Conservation (phyloP, 768 basidiomycete species). For the Amanita muscaria region DNA sequence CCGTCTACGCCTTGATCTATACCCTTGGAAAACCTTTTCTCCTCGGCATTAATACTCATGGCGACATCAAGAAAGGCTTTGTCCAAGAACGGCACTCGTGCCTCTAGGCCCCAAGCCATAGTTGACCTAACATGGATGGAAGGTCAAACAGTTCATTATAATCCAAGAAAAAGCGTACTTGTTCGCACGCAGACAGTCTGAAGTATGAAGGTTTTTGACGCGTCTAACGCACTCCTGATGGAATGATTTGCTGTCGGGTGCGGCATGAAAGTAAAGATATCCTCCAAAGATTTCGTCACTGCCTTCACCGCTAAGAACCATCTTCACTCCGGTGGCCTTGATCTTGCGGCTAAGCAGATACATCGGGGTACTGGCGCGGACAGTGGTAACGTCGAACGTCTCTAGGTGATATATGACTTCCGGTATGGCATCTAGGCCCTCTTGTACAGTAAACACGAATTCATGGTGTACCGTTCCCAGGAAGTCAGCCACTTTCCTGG, state of each 20-base stretch:
- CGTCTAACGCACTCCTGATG: constrained; percentile 93
- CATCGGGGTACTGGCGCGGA: constrained; percentile 97
- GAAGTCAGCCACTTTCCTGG: constrained; percentile 86
- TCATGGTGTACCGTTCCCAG: constrained; percentile 95
- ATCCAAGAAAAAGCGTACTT: constrained; percentile 48
- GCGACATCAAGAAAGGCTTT: constrained; percentile 90
- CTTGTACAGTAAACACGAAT: constrained; percentile 96
- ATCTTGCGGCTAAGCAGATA: constrained; percentile 96
- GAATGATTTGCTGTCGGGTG: constrained; percentile 80
- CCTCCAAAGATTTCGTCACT: constrained; percentile 97
- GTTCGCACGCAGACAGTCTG: constrained; percentile 97
- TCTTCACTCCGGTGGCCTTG: constrained; percentile 99
- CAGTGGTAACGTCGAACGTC: constrained; percentile 98
- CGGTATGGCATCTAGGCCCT: constrained; percentile 93
- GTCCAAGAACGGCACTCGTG: constrained; percentile 97
- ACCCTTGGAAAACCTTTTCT: constrained; percentile 90
- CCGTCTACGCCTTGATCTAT: constrained; percentile 59
- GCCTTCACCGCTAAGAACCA: constrained; percentile 97
- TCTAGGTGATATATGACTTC: constrained; percentile 98
- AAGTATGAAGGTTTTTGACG: constrained; percentile 95
- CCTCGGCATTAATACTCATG: constrained; percentile 81
- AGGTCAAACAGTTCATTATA: not conserved
- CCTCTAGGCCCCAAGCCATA: constrained; percentile 99
- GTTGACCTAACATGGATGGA: constrained; percentile 55
- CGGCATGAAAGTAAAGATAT: constrained; percentile 99